These are phyloP conservation scores for Neurospora sp. DNA, from an alignment of 495 filamentous ascomycete species.

Conservation along the genomic window DNA sequence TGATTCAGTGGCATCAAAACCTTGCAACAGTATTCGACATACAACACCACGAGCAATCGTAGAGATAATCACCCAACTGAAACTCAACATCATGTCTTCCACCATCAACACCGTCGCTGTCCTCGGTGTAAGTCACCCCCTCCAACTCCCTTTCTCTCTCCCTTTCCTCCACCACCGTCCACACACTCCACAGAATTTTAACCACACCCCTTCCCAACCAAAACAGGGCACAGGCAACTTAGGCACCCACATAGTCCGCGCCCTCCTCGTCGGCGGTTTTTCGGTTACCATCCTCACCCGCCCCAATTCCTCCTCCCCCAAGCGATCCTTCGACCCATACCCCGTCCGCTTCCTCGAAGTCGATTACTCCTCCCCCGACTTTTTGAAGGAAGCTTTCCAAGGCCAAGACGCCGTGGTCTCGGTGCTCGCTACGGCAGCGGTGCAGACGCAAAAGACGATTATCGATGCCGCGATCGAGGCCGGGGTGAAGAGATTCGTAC, in stretches of 20 bases:
- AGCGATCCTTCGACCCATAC: conserved; percentile 14
- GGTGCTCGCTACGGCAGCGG: conserved; percentile 25
- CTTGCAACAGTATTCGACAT: neutral
- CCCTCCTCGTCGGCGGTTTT: conserved; percentile 45
- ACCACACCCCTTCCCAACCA: neutral
- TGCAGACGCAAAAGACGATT: conserved; percentile 35
- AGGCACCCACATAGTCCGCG: conserved; percentile 45
- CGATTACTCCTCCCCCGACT: conserved; percentile 46
- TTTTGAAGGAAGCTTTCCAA: conserved; percentile 37
- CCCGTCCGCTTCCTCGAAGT: conserved; percentile 33
- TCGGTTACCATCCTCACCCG: conserved; percentile 51
- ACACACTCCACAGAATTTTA: no score
- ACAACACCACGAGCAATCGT: neutral
- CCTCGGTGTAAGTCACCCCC: conserved; percentile 33
- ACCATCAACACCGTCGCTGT: conserved; percentile 41
- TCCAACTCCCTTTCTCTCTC: neutral
- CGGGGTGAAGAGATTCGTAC: conserved; percentile 52
- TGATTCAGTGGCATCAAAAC: no score
- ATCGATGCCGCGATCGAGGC: conserved; percentile 53
- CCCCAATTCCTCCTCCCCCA: conserved; percentile 24
- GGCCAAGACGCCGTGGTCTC: conserved; percentile 52
- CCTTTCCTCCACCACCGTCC: neutral
- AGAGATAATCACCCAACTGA: neutral
- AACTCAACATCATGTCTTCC: conserved; percentile 26
- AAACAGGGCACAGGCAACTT: conserved; percentile 48